A percentile compares a stretch with the other conserved stretches of the same genome.
Conservation (phyloP, 2,329 filamentous ascomycete species). For the Colletotrichum brevisporum region DNA sequence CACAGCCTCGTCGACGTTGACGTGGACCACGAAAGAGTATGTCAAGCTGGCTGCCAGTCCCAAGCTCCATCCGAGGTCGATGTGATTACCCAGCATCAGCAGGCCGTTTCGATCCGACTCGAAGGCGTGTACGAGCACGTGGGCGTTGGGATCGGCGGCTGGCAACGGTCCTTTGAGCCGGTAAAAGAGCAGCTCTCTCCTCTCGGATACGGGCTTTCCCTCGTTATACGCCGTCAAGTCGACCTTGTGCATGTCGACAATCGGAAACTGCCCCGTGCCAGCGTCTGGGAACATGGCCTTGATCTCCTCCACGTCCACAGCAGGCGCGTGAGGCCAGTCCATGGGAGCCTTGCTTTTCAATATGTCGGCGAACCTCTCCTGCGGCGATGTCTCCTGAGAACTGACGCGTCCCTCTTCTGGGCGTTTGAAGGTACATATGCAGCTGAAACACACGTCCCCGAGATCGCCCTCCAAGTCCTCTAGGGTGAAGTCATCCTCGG, state of each 20-base stretch:
- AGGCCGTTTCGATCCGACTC: slow-evolving; percentile 68
- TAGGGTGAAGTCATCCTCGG: slow-evolving; percentile 27
- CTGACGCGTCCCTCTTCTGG: slow-evolving; percentile 53
- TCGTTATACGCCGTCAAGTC: slow-evolving; percentile 64
- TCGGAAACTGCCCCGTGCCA: slow-evolving; percentile 61
- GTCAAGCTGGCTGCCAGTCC: slow-evolving; percentile 62
- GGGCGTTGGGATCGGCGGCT: slow-evolving; percentile 56
- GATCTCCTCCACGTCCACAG: slow-evolving; percentile 60
- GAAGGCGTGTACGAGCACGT: slow-evolving; percentile 65
- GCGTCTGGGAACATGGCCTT: slow-evolving; percentile 53
- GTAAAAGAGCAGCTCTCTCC: slow-evolving; percentile 65
- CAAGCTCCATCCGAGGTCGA: slow-evolving; percentile 60
- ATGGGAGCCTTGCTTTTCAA: slow-evolving; percentile 53
- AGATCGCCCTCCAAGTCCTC: slow-evolving; percentile 57
- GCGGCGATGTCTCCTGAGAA: slow-evolving; percentile 57
- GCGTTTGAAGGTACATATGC: slow-evolving; percentile 67
- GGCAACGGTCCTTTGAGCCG: slow-evolving; percentile 61
- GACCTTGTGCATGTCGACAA: slow-evolving; percentile 68
- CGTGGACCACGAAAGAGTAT: slow-evolving; percentile 67
- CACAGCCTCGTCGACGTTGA: slow-evolving; percentile 62
- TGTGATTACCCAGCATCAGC: slow-evolving; percentile 64
- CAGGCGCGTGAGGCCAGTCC: slow-evolving; percentile 62
- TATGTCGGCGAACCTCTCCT: slow-evolving; percentile 59
- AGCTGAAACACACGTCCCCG: slow-evolving; percentile 63
- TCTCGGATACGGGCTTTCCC: slow-evolving; percentile 57